A percentile compares a stretch with the other conserved stretches of the same genome.
phyloP scores from a whole-genome alignment of 768 basidiomycete genomes.

The Cystofilobasidium ferigula region DNA sequence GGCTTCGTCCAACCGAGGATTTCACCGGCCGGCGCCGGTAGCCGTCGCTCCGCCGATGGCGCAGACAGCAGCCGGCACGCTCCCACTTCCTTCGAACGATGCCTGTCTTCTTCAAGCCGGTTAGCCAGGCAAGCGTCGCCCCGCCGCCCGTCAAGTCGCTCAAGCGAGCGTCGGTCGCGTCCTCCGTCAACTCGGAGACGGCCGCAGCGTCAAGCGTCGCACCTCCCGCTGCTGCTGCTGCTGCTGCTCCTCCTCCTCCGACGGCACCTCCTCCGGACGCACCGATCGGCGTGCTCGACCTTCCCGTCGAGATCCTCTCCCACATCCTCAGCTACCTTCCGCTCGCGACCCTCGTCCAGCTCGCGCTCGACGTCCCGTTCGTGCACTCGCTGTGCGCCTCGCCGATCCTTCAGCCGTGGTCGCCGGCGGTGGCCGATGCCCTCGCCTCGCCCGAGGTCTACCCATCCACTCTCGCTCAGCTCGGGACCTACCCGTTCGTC shows the following conservation, averaged over 20 bases:
- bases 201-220: too few species aligned
- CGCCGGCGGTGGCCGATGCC: background rate
- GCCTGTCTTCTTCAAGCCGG: too few species aligned
- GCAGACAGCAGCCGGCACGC: too few species aligned
- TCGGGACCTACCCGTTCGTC: background rate
- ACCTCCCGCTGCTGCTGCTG: background rate
- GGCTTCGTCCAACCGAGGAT: too few species aligned
- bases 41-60: too few species aligned
- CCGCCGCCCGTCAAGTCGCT: too few species aligned
- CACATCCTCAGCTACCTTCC: constrained; percentile 48
- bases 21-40: too few species aligned
- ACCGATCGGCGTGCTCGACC: constrained; percentile 34
- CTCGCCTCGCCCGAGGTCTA: background rate
- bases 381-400: background rate
- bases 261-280: background rate
- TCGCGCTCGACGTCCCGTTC: background rate
- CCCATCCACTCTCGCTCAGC: constrained; percentile 1
- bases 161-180: background rate
- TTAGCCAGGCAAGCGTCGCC: too few species aligned
- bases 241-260: background rate
- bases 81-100: too few species aligned
- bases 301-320: constrained; percentile 54
- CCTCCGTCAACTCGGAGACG: too few species aligned
- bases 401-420: constrained; percentile 4
- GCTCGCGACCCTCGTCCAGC: background rate